These are phyloP conservation scores for Alternaria sp. DNA, from an alignment of 2,329 filamentous ascomycete genomes.

Conservation along the genomic window DNA sequence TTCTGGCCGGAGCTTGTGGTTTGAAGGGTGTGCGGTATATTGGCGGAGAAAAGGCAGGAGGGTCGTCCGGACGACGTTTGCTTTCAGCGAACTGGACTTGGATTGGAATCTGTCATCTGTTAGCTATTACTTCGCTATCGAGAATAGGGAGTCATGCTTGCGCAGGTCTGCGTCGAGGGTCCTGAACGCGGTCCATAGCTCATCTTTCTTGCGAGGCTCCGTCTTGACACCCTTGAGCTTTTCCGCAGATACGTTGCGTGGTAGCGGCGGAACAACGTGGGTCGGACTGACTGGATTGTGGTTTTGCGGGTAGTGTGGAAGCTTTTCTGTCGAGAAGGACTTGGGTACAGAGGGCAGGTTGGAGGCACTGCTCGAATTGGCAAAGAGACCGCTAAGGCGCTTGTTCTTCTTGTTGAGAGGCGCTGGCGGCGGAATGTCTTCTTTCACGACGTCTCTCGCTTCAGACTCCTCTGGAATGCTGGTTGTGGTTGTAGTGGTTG, in stretches of 20 bases:
- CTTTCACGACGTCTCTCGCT: conserved; percentile 32
- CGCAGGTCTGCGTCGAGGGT: conserved; percentile 73
- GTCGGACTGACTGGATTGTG: conserved; percentile 46
- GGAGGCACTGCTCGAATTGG: conserved; percentile 38
- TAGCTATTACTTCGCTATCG: not conserved
- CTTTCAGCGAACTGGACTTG: conserved; percentile 78
- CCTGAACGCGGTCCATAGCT: conserved; percentile 74
- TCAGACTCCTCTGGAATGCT: conserved; percentile 46
- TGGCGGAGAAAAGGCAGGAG: conserved; percentile 81
- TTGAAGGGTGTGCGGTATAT: conserved; percentile 74
- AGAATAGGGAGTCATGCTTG: conserved; percentile 59
- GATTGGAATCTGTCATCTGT: conserved; percentile 67
- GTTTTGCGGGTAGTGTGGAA: conserved; percentile 50
- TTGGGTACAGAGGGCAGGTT: conserved; percentile 55
- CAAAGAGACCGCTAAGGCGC: conserved; percentile 47
- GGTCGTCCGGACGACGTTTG: conserved; percentile 74
- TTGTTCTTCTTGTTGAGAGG: conserved; percentile 49
- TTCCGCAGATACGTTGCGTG: conserved; percentile 53
- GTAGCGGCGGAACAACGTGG: conserved; percentile 53
- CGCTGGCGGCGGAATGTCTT: conserved; percentile 30
- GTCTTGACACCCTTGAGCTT: conserved; percentile 51
- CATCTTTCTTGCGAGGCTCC: conserved; percentile 68
- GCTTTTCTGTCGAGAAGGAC: conserved; percentile 60
- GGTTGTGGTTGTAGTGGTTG: conserved; percentile 25
- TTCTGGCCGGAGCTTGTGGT: conserved; percentile 73